These are phyloP conservation scores for Cladosporium austrohemisphaericum DNA, from an alignment of 2,329 filamentous ascomycete species.

Conservation along the genomic window DNA sequence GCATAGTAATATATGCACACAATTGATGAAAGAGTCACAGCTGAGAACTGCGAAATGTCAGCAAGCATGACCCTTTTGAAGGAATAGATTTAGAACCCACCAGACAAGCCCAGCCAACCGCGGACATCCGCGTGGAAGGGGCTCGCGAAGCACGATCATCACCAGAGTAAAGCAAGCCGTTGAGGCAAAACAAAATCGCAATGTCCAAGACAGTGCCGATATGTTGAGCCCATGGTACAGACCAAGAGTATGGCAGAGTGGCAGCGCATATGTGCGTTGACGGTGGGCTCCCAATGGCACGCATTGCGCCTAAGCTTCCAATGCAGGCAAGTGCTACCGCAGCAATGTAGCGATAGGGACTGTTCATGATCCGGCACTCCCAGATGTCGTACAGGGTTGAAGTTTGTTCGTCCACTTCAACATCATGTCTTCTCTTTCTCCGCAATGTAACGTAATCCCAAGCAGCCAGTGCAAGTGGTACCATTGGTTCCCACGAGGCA, in stretches of 20 bases:
- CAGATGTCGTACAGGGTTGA: constrained; percentile 32
- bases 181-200: constrained; percentile 36
- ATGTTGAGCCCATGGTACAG: constrained; percentile 38
- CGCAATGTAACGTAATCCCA: constrained; percentile 26
- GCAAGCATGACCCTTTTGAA: background rate
- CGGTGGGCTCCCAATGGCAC: constrained; percentile 34
- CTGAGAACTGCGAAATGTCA: constrained; percentile 28
- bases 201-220: constrained; percentile 41
- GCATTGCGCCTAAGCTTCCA: constrained; percentile 37
- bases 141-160: constrained; percentile 18
- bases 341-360: constrained; percentile 37
- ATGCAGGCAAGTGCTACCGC: constrained; percentile 37
- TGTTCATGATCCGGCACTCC: constrained; percentile 31
- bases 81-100: constrained; percentile 18
- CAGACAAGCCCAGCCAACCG: constrained; percentile 28
- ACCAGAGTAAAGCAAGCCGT: constrained; percentile 21
- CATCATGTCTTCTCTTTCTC: constrained; percentile 16
- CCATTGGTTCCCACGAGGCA: constrained; percentile 26
- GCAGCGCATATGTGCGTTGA: constrained; percentile 51
- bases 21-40: background rate
- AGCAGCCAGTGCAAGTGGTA: constrained; percentile 29
- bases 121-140: constrained; percentile 19
- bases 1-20: constrained; percentile 35
- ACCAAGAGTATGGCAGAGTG: constrained; percentile 31
- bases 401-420: constrained; percentile 22